Base-by-base conservation (phyloP, 2,329 filamentous ascomycete species). In the Fusarium pseudonygamai region DNA sequence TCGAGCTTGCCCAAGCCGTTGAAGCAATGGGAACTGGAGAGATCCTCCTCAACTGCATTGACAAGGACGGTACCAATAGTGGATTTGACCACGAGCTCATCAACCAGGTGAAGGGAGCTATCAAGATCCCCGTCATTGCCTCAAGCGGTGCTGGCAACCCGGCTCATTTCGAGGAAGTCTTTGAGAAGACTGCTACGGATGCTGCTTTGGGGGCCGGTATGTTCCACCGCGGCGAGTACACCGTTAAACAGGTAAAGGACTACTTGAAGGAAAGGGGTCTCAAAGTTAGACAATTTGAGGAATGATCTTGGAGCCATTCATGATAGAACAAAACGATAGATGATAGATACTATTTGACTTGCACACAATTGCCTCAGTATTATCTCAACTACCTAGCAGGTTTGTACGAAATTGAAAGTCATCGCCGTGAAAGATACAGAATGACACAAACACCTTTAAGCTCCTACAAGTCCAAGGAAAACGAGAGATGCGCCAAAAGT, bases 11-110 rank as follows among this genome's bases (percentile, higher is more conserved):
- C 15, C 91, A 89, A 75, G 96, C 96, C 18, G 96, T 98, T 40
- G 95, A 99, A 84, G 95, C 94, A 64, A 97, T 99, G 94, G 96
- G 96, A 60, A 90, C 93, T 4, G 96, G 96, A 64, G 96, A 99
- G 86, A 93, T 99, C 66, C 85, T 99, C 58, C 89, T 99, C 64
- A 99, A 99, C 84, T 98, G 95, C 85, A 99, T 99, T 78, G 96
- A 99, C 85, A 94, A 93, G 80, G 96, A 99, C 82, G 96, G 96
- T 60, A 96, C 93, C 64, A 98, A 97, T 84, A 93, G 90, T 76
- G 96, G 96, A 3, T 99, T 98, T 80, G 96, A 99, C 82, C 87
- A 97, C 15, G 96, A 98, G 85, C 87, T 99, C 62, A 94, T 99
- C 78, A 85, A 88, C 57, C 93, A 95, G 80, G 96, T 98, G 67